These are phyloP conservation scores for Candida yuanshanica DNA, from an alignment of 805 yeast genomes.

Conservation along the genomic window DNA sequence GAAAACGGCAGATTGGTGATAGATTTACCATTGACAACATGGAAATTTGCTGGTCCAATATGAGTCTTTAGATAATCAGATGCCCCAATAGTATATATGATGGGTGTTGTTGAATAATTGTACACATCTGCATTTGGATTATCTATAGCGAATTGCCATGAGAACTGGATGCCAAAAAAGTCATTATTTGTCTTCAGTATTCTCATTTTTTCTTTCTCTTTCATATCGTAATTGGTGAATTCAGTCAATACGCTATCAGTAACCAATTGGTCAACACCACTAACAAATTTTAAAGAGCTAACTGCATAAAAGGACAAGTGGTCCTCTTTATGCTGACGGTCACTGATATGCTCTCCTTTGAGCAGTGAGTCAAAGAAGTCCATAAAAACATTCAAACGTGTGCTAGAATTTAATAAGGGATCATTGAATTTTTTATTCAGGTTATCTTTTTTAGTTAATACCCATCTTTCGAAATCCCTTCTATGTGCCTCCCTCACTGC, in stretches of 20 bases:
- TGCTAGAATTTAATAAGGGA: slow-evolving; percentile 13
- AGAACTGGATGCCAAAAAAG: slow-evolving; percentile 16
- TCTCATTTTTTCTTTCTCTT: slow-evolving; percentile 11
- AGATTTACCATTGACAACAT: slow-evolving; percentile 16
- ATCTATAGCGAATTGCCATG: slow-evolving; percentile 24
- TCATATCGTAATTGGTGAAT: slow-evolving; percentile 18
- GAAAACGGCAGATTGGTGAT: slow-evolving; percentile 17
- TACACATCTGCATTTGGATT: slow-evolving; percentile 17
- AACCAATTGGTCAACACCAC: slow-evolving; percentile 12
- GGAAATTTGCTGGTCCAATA: slow-evolving; percentile 21
- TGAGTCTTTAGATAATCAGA: slow-evolving; percentile 5
- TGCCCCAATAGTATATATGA: slow-evolving; percentile 9
- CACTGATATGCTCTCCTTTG: not conserved
- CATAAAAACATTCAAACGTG: slow-evolving; percentile 14
- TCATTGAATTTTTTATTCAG: slow-evolving; percentile 8
- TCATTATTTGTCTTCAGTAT: slow-evolving; percentile 11
- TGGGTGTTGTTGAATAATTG: slow-evolving; percentile 14
- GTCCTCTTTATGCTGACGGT: slow-evolving; percentile 9
- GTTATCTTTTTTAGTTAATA: slow-evolving; percentile 7
- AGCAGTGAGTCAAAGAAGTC: slow-evolving; percentile 16
- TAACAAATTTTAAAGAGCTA: slow-evolving; percentile 17
- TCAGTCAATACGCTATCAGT: slow-evolving; percentile 13
- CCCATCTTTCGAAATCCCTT: slow-evolving; percentile 18
- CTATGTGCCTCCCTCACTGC: slow-evolving; percentile 13
- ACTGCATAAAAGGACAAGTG: slow-evolving; percentile 17